Evolutionary conservation across 2,329 filamentous ascomycete genomes (phyloP), one percentile per base, ranked within the genome.

Genomic region (Curvularia sp.): DNA sequence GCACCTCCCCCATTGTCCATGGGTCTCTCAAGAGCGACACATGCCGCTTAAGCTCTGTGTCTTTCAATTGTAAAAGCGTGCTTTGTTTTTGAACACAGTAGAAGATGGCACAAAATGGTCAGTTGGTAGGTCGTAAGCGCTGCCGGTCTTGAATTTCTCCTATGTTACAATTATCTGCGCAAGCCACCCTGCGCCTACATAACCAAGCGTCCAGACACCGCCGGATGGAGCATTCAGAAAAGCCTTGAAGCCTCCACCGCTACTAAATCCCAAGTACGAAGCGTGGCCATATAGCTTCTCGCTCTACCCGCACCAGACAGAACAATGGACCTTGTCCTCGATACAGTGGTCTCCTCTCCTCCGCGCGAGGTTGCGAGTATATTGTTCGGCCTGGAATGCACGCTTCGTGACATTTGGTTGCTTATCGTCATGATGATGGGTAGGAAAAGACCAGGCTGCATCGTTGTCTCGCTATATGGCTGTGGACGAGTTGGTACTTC

Each of bases 81-180:
- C 24, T 18, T 26, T 15, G 20, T 8, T 24, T 24, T 24, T 1
- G 22, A 24, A 7, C 8, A 49, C 7, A 24, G 2, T 33, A 6
- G 18, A 18, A 53, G 4, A 39, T 13, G 7, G 22, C 2, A 47
- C 42, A 5, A 30, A 28, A 15, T 3, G 35, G 38, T 13, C 38
- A 15, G 20, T 28, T 18, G 10, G 12, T 28, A 5, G n/a, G 35
- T 48, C 50, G 18, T 54, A 38, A 55, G 52, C 47, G 46, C 38
- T 35, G 47, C 53, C 41, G 41, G 54, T 41, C 53, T 64, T 68
- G 57, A 53, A 64, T 64, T 60, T 58, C 52, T 59, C 66, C 59
- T 73, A 74, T 75, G 61, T 55, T 75, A 75, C 70, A 75, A 64
- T 61, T 61, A 61, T 62, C 60, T 63, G 58, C 63, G 64, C 64